Conservation (phyloP, 2,329 filamentous ascomycete genomes). For the Trichoderma citrinoviride region DNA sequence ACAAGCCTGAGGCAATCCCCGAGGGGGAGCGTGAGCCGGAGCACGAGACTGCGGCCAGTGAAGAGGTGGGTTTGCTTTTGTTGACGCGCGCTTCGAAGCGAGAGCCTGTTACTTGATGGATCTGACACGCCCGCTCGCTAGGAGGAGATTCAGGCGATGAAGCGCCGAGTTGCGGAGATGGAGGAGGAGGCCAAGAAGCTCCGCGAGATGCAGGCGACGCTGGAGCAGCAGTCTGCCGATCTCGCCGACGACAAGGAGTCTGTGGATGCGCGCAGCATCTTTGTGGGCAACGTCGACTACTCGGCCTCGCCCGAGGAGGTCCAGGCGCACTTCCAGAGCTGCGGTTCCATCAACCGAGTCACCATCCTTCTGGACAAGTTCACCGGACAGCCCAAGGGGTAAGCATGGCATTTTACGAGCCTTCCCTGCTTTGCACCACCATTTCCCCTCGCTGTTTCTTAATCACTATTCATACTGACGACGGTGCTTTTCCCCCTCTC, state of each 20-base stretch:
- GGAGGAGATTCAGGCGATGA: constrained; percentile 86
- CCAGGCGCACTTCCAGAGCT: constrained; percentile 96
- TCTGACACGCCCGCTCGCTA: constrained; percentile 39
- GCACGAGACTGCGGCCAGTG: constrained; percentile 33
- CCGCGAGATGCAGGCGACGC: constrained; percentile 78
- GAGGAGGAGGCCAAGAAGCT: constrained; percentile 85
- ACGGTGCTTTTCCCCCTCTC: neutral
- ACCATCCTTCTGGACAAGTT: constrained; percentile 98
- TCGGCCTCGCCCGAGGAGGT: constrained; percentile 93
- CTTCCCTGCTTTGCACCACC: neutral
- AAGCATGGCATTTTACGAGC: constrained; percentile 36
- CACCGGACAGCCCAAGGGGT: constrained; percentile 99
- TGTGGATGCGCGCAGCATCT: constrained; percentile 91
- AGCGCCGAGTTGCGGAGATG: constrained; percentile 83
- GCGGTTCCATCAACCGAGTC: constrained; percentile 94
- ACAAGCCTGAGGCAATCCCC: constrained; percentile 34
- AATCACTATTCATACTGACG: neutral
- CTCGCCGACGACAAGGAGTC: constrained; percentile 92
- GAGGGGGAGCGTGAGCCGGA: constrained; percentile 33
- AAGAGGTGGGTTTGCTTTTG: constrained; percentile 37
- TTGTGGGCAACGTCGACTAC: constrained; percentile 98
- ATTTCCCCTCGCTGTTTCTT: neutral
- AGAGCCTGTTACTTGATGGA: constrained; percentile 20
- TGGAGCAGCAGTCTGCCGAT: constrained; percentile 82
- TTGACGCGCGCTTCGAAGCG: constrained; percentile 22